These are phyloP conservation scores for Laguncularia racemosa DNA, from an alignment of 345 rosid species.

Conservation along the genomic window DNA sequence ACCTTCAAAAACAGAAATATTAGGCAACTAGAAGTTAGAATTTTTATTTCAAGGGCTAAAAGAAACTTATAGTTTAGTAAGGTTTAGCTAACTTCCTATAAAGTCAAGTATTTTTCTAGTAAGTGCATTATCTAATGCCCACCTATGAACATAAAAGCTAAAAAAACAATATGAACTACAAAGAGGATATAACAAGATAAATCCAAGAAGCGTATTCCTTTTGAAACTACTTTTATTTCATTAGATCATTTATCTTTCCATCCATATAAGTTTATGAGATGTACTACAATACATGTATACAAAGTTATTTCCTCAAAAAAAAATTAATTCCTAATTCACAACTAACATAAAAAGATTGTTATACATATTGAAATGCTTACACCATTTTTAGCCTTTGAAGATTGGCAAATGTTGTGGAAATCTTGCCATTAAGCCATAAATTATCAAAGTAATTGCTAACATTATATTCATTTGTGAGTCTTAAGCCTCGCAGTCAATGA, in stretches of 20 bases:
- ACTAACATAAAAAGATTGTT: too few species aligned
- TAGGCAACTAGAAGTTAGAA: neutral
- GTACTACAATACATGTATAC: neutral
- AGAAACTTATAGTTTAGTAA: constrained; percentile 37
- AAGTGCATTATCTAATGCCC: constrained; percentile 51
- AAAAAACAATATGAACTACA: neutral
- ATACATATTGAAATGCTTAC: constrained; percentile 20
- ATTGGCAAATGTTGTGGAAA: constrained; percentile 38
- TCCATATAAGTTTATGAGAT: too few species aligned
- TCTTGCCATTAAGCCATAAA: constrained; percentile 41
- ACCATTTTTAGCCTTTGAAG: constrained; percentile 20
- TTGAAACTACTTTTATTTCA: too few species aligned
- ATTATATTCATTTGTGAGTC: neutral
- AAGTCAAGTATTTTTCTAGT: constrained; percentile 62
- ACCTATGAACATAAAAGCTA: constrained; percentile 21
- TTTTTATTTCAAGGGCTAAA: neutral
- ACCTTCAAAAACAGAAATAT: neutral
- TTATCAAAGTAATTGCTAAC: constrained; percentile 41
- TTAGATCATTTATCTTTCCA: too few species aligned
- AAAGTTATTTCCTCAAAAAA: neutral
- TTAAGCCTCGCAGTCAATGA: neutral
- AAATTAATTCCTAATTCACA: neutral
- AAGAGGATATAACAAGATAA: neutral
- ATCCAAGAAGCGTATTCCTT: neutral
- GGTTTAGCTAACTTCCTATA: constrained; percentile 56